These are phyloP conservation scores for Neonectria magnoliae DNA, from an alignment of 2,329 filamentous ascomycete genomes.

Conservation along the genomic window DNA sequence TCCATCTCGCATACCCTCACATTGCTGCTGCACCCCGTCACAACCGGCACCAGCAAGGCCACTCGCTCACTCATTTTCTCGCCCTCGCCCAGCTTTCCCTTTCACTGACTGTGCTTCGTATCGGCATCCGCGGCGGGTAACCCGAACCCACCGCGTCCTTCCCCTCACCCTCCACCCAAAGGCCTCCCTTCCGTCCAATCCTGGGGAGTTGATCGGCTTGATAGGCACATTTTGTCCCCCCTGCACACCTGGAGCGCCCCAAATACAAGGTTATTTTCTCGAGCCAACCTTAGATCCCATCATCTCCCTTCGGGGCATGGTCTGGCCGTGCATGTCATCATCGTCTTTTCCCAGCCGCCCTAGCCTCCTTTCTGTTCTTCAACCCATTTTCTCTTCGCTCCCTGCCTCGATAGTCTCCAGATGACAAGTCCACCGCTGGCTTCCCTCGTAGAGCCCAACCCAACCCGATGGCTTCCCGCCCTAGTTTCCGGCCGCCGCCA, in stretches of 20 bases:
- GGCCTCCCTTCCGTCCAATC: neutral
- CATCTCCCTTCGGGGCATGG: neutral
- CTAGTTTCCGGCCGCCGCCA: slow-evolving; percentile 15
- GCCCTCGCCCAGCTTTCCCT: neutral
- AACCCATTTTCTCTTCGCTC: neutral
- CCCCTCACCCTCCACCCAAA: slow-evolving; percentile 6
- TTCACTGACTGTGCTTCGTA: neutral
- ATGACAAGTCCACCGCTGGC: slow-evolving; percentile 2
- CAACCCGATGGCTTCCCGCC: neutral
- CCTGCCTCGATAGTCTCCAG: neutral
- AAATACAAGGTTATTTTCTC: slow-evolving; percentile 25
- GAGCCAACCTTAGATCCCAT: slow-evolving; percentile 14
- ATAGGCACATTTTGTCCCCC: slow-evolving; percentile 2
- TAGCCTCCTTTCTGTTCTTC: neutral
- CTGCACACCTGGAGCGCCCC: slow-evolving; percentile 13
- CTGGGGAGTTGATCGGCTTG: slow-evolving; percentile 11
- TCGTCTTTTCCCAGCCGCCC: neutral
- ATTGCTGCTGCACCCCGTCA: neutral
- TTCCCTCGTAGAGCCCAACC: slow-evolving; percentile 3
- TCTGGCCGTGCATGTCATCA: neutral
- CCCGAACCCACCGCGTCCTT: neutral
- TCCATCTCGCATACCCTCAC: neutral
- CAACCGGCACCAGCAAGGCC: neutral
- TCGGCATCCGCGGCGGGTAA: slow-evolving; percentile 8
- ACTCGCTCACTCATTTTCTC: neutral